Evolutionary conservation across 768 basidiomycete genomes (phyloP), one percentile per base, ranked within the genome.

Genomic region (Agrocybe chaxingu): DNA sequence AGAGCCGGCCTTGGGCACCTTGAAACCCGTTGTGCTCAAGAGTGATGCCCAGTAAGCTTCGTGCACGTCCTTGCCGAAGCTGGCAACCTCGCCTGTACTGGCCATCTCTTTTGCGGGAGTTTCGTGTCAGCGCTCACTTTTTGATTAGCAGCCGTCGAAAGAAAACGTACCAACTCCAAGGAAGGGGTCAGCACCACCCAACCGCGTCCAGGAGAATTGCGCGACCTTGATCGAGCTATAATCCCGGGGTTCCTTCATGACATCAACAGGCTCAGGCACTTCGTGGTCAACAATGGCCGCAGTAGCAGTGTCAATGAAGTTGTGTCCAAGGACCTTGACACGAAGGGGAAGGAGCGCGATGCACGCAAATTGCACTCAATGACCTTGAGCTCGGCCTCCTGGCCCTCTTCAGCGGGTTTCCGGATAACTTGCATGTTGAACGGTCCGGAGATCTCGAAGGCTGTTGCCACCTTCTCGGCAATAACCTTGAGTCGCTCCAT

Each of bases 341-440:
- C 97, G 73, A 99, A 99, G 55, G 96, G 95, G 89, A 98, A 98
- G 30, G 93, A 96, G 16, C 97, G 87, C 19, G 96, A 98, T 11
- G 97, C 97, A 51, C 97, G 91, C 32, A 98, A 75, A 70, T 99
- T 99, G 71, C 97, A 99, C 70, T 99, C 97, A 57, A 99, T 99
- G 57, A 98, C 97, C 75, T 96, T 98, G 58, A 98, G 82, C 50
- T 84, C 79, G 19, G 82, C 76, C 52, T 83, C 77, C 45, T 78
- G 71, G 3, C 68, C 72, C 18, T 75, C 76, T 4, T 75, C 74
- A 2, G 80, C 69, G 8, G 75, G 77, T 66, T 92, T 92, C 65
- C 89, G 84, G 73, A 99, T 98, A 67, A 99, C 82, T 69, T 99
- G 97, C 95, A 99, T 99, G 69, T 99, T 99, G 85, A 85, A 99